phyloP scores from a whole-genome alignment of 163 green algal species.

The Smithsoniella earleae region DNA sequence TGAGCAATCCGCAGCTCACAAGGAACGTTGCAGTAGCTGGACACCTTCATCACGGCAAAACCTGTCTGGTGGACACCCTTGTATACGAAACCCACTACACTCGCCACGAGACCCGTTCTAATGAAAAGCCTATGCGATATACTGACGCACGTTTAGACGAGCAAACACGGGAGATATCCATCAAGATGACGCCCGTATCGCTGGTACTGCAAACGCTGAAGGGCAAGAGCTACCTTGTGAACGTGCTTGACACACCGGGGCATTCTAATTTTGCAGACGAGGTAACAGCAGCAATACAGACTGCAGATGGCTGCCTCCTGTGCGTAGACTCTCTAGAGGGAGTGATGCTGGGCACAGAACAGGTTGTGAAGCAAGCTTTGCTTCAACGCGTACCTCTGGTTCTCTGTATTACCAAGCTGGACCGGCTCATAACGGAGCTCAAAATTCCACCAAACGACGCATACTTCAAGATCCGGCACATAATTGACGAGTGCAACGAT shows the following conservation, averaged over 20 bases:
- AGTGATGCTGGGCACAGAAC: conserved; percentile 77
- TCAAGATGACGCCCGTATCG: conserved; percentile 90
- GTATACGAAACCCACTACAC: conserved; percentile 82
- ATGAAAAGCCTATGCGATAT: conserved; percentile 70
- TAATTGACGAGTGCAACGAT: conserved; percentile 87
- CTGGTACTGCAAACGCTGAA: conserved; percentile 70
- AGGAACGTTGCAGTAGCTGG: conserved; percentile 87
- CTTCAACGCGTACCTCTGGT: conserved; percentile 77
- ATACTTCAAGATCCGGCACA: conserved; percentile 96
- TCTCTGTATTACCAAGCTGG: conserved; percentile 91
- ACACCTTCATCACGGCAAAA: conserved; percentile 96
- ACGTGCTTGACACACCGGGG: conserved; percentile 88
- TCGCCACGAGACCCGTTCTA: conserved; percentile 36
- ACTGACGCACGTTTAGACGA: conserved; percentile 96
- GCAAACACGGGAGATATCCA: conserved; percentile 78
- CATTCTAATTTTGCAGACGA: conserved; percentile 99
- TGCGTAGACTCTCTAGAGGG: conserved; percentile 92
- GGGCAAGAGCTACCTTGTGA: conserved; percentile 83
- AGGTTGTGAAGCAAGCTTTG: conserved; percentile 71
- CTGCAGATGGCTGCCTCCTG: conserved; percentile 85
- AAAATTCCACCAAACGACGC: conserved; percentile 93
- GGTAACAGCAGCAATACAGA: conserved; percentile 73
- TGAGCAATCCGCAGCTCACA: conserved; percentile 71
- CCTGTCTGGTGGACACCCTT: conserved; percentile 90
- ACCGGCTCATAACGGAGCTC: conserved; percentile 95